Base-by-base conservation (phyloP, 495 filamentous ascomycete species). In the Daldinia concentrica region DNA sequence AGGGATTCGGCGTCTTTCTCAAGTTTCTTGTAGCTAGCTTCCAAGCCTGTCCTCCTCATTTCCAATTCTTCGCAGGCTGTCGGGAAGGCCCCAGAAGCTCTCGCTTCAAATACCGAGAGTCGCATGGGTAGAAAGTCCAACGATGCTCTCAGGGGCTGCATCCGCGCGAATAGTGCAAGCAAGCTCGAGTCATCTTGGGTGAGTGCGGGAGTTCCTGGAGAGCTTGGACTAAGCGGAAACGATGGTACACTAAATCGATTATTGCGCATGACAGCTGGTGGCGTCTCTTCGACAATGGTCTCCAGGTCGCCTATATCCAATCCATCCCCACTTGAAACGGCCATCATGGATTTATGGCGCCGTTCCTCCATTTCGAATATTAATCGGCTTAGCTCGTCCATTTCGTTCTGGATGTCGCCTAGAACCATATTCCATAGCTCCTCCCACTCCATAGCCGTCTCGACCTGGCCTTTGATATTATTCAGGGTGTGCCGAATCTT, bases 361-460 rank as follows among this genome's bases (percentile, higher is more conserved):
- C 91, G 89, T 80, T 98, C 95, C 79, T 99, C 95, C 92, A 98
- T 96, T 77, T 98, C 94, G 72, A 97, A 98, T 36, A 98, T 91
- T 43, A 96, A 81, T 34, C 89, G 85, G 76, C 88, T 87, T 12
- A 98, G 87, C 8, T 90, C 90, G 65, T 97, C 93, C 78, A 97
- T 87, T 79, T 99, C 95, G 60, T 90, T 87, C 39, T 92, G 91
- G 50, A 99, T 97, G 79, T 98, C 95, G 37, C 95, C 94, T 17
- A 99, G 82, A 19, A 98, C 93, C 75, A 86, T 92, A 71, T 91
- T 92, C 94, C 95, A 98, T 22, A 99, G 84, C 81, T 98, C 95
- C 77, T 97, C 94, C 95, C 95, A 99, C 72, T 99, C 95, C 93
- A 98, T 94, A 7, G 95, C 95, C 56, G 97, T 85, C 79, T 98